Evolutionary conservation across 805 yeast genomes (phyloP), one percentile per base, ranked within the genome.

Genomic region (Yamadazyma sp.): DNA sequence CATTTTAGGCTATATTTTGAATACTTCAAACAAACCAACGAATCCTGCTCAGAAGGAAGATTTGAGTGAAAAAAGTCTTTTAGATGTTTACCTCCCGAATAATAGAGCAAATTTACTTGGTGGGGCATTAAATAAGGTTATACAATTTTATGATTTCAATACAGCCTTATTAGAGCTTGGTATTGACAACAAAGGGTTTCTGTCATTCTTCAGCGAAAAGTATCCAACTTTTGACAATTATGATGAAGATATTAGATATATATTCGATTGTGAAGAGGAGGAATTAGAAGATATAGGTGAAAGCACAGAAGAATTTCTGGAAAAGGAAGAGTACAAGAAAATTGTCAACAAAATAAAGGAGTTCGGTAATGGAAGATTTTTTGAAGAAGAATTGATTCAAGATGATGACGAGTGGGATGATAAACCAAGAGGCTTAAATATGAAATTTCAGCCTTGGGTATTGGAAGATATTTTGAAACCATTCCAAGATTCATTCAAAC

Each of bases 1-100:
- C 22, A 75, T 80, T 0, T 51, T 80, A 6, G 85, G 87, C 0
- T 64, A 80, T 38, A 65, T 80, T 7, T 50, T 84, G 35, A 42
- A 38, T 16, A 31, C 14, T 12, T 29, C 38, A 5, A 4, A 23
- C n/a, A 4, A 12, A 7, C 5, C 18, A 11, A 9, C 7, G 3
- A 31, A 39, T 27, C 9, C 17, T 2, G 29, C 28, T 3, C 39
- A 42, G 21, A 26, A 31, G 6, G 3, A 14, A 3, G 47, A 43
- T 14, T 20, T 36, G 10, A 9, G 31, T 3, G 26, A 23, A 11
- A 24, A 19, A 9, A 34, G 35, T 23, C 21, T 43, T 11, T 24
- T 40, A 11, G 42, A 38, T 14, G 10, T 43, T 15, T 33, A 38
- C 31, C 15, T 23, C 16, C 47, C 48, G 73, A 76, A 48, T 62